phyloP scores from a whole-genome alignment of 2,329 filamentous ascomycete genomes.

The Curvularia verruculosa region DNA sequence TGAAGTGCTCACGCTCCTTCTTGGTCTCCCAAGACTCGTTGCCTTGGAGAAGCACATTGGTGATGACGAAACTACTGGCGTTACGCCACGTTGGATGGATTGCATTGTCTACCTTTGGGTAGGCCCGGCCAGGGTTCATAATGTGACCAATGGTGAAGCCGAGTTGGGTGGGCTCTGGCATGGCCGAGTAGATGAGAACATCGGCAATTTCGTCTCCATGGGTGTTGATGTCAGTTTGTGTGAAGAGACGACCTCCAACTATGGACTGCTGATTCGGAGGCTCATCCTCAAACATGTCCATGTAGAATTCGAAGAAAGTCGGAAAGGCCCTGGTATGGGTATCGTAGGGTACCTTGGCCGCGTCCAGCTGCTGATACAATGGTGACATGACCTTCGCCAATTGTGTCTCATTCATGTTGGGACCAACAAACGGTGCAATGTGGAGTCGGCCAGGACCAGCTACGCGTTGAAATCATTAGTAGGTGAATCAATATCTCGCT shows the following conservation, averaged over 20 bases:
- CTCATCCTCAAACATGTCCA: conserved; percentile 48
- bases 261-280: conserved; percentile 36
- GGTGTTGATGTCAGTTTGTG: conserved; percentile 34
- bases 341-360: conserved; percentile 40
- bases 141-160: conserved; percentile 45
- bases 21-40: conserved; percentile 41
- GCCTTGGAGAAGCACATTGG: conserved; percentile 39
- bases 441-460: conserved; percentile 36
- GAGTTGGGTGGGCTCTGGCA: conserved; percentile 26
- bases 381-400: conserved; percentile 37
- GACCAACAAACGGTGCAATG: conserved; percentile 43
- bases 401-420: conserved; percentile 39
- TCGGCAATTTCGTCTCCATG: conserved; percentile 34
- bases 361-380: conserved; percentile 37
- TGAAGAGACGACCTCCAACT: conserved; percentile 44
- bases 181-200: conserved; percentile 32
- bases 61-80: conserved; percentile 45
- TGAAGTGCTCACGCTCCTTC: conserved; percentile 32
- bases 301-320: conserved; percentile 47
- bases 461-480: background rate
- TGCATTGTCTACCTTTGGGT: conserved; percentile 41
- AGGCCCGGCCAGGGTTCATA: conserved; percentile 40
- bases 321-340: conserved; percentile 39
- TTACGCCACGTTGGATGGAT: conserved; percentile 46
- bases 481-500: too few relatives aligned